These are phyloP conservation scores for Brasenia schreberi DNA, from an alignment of 164 flowering plant genomes.

Conservation along the genomic window DNA sequence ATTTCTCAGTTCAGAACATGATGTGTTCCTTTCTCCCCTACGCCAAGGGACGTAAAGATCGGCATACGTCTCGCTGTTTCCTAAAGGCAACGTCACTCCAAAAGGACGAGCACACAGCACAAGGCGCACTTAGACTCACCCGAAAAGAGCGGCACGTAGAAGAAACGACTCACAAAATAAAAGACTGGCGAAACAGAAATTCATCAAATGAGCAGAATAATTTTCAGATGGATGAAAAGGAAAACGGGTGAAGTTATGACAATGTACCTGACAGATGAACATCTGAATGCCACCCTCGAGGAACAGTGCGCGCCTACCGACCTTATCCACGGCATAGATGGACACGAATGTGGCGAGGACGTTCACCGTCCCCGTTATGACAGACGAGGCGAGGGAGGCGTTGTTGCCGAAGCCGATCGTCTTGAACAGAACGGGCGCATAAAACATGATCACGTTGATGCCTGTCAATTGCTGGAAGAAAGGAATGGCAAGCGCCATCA, in stretches of 20 bases:
- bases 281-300: slow-evolving; percentile 10
- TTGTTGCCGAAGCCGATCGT: slow-evolving; percentile 11
- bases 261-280: slow-evolving; percentile 8
- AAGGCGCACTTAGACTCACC: too few species aligned
- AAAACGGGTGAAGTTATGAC: background rate
- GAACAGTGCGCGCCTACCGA: slow-evolving; percentile 2
- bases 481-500: slow-evolving; percentile 7
- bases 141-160: too few species aligned
- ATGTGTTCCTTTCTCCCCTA: too few species aligned
- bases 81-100: too few species aligned
- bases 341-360: slow-evolving; percentile 9
- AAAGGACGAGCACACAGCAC: too few species aligned
- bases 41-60: too few species aligned
- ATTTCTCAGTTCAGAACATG: too few species aligned
- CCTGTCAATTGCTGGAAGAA: slow-evolving; percentile 12
- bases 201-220: background rate
- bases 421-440: slow-evolving; percentile 11
- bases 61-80: too few species aligned
- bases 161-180: too few species aligned
- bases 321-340: slow-evolving; percentile 3
- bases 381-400: slow-evolving; percentile 9
- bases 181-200: too few species aligned
- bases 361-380: slow-evolving; percentile 10
- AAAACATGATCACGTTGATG: slow-evolving; percentile 12
- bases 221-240: background rate